Conservation (phyloP, 345 rosid species). For the Pistacia integerrima region DNA sequence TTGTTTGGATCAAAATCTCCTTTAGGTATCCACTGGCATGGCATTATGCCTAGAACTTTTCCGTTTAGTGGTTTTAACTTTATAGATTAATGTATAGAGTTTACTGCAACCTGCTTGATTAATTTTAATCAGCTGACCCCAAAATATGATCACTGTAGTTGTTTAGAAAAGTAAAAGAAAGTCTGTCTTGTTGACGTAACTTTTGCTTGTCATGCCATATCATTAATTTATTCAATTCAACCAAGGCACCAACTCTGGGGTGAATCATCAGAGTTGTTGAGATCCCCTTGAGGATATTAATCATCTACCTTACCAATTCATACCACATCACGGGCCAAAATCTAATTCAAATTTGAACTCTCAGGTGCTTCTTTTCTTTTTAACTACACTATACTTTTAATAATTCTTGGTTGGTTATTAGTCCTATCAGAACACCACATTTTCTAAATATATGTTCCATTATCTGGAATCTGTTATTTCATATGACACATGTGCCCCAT, state of each 20-base stretch:
- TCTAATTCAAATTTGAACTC: not conserved
- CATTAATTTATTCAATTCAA: not conserved
- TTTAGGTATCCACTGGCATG: too few species aligned
- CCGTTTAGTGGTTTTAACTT: not conserved
- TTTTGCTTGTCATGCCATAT: not conserved
- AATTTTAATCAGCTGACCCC: constrained; percentile 3
- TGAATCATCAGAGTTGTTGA: not conserved
- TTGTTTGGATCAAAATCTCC: not conserved
- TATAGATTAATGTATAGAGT: not conserved
- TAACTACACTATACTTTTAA: not conserved
- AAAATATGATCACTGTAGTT: not conserved
- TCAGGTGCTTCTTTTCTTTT: not conserved
- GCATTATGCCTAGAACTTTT: not conserved
- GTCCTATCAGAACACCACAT: too few species aligned
- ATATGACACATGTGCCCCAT: not conserved
- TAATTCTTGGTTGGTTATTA: not conserved
- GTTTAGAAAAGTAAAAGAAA: not conserved
- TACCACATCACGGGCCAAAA: not conserved
- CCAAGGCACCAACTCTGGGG: not conserved
- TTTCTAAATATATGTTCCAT: not conserved
- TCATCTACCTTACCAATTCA: not conserved
- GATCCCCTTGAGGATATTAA: not conserved
- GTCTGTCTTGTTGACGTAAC: not conserved
- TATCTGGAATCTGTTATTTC: not conserved
- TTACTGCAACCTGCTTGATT: not conserved